Percentiles rank a stretch among this genome's conserved stretches.
Evolutionary conservation across 2,329 filamentous ascomycete species (phyloP).

Genomic region (Blastomyces gilchristii): DNA sequence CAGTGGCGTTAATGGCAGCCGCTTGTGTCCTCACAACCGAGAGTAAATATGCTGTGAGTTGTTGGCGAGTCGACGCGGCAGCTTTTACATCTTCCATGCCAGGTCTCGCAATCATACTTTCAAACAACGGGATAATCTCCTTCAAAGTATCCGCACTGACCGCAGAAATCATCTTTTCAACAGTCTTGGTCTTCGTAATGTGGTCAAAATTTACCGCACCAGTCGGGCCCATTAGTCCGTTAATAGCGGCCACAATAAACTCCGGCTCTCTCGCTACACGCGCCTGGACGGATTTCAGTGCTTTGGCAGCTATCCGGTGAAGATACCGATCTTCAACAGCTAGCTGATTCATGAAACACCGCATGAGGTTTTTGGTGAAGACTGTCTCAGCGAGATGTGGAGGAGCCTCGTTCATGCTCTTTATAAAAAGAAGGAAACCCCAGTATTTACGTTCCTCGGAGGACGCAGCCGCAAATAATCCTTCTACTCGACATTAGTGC

Average conservation of each 20-base stretch:
- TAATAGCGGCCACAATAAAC: slow-evolving; percentile 51
- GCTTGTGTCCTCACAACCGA: slow-evolving; percentile 37
- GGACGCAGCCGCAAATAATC: slow-evolving; percentile 69
- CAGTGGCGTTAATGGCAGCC: slow-evolving; percentile 21
- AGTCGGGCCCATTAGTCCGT: slow-evolving; percentile 57
- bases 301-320: slow-evolving; percentile 66
- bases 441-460: slow-evolving; percentile 86
- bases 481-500: slow-evolving; percentile 45
- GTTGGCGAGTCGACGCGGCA: slow-evolving; percentile 39
- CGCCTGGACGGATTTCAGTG: slow-evolving; percentile 59
- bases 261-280: slow-evolving; percentile 52
- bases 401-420: slow-evolving; percentile 51
- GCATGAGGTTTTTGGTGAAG: slow-evolving; percentile 75
- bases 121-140: slow-evolving; percentile 46
- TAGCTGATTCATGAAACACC: slow-evolving; percentile 72
- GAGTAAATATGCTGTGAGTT: slow-evolving; percentile 45
- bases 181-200: slow-evolving; percentile 71
- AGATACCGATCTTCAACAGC: slow-evolving; percentile 67
- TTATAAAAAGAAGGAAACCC: slow-evolving; percentile 79
- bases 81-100: slow-evolving; percentile 37
- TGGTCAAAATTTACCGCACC: slow-evolving; percentile 75
- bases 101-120: slow-evolving; percentile 38
- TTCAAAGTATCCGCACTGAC: slow-evolving; percentile 43
- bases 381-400: slow-evolving; percentile 45
- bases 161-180: slow-evolving; percentile 61